Evolutionary conservation across 1,284 basidiomycete species (phyloP).

Genomic region (Thecaphora frezii): DNA sequence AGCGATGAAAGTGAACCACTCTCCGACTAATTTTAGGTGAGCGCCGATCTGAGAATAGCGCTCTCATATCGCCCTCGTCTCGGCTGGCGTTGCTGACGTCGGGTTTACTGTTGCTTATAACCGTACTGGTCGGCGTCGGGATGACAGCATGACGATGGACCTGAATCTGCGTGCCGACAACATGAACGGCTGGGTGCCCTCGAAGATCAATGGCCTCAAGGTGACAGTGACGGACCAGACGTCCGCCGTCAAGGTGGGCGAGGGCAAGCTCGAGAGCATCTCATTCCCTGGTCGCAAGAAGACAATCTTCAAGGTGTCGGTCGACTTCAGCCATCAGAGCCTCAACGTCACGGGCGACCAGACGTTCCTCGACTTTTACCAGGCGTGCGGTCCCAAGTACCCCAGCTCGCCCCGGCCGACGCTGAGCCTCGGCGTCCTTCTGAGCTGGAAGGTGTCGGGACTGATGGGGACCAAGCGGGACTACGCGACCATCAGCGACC

Average conservation of each 20-base stretch:
- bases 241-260: conserved; percentile 30
- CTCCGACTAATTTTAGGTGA: conserved; percentile 33
- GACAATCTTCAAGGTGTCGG: conserved; percentile 39
- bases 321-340: conserved; percentile 35
- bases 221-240: conserved; percentile 36
- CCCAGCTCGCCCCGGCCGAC: conserved; percentile 17
- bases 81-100: too few species aligned
- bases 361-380: conserved; percentile 39
- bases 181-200: conserved; percentile 27
- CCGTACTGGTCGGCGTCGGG: too few species aligned
- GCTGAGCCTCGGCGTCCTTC: conserved; percentile 30
- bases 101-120: too few species aligned
- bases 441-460: conserved; percentile 38
- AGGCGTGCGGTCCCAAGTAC: conserved; percentile 35
- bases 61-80: too few species aligned
- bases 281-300: conserved; percentile 19
- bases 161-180: conserved; percentile 48
- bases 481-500: conserved; percentile 26
- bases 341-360: conserved; percentile 43
- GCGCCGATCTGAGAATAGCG: too few species aligned
- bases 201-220: conserved; percentile 18
- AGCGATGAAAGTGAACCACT: conserved; percentile 32
- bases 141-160: conserved; percentile 46
- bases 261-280: conserved; percentile 17
- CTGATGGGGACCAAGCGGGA: conserved; percentile 37